phyloP scores from a whole-genome alignment of 192 early-diverging fungal species.

The Backusella psychrophila region DNA sequence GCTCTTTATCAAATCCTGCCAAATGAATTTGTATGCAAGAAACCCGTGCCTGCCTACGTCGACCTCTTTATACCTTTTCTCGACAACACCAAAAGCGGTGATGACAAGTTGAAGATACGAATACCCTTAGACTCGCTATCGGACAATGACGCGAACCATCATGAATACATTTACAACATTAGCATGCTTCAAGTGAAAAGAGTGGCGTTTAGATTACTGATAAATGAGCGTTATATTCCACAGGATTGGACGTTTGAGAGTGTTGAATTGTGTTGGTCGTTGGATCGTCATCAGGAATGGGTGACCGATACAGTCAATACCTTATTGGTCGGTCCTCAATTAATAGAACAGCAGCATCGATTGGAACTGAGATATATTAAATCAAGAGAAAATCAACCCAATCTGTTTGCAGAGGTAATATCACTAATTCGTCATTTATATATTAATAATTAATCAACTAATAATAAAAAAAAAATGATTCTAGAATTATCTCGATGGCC shows the following conservation, averaged over 20 bases:
- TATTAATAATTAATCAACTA: constrained; percentile 40
- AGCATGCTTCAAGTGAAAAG: not conserved
- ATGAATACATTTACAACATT: not conserved
- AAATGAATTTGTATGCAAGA: not conserved
- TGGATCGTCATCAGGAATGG: constrained; percentile 4
- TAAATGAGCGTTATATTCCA: not conserved
- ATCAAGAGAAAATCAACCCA: not conserved
- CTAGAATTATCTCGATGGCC: not conserved
- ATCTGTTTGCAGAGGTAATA: not conserved
- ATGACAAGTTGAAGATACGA: not conserved
- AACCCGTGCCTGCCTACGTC: constrained; percentile 2
- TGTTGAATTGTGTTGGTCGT: not conserved
- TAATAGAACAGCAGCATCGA: constrained; percentile 6
- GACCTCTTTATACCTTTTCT: not conserved
- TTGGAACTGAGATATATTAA: not conserved
- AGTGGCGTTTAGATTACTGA: not conserved
- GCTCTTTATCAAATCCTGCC: not conserved
- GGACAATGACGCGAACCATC: not conserved
- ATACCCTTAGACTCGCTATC: not conserved
- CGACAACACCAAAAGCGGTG: not conserved
- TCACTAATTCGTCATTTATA: constrained; percentile 29
- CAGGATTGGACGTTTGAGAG: not conserved
- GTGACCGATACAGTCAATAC: not conserved
- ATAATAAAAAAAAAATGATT: not conserved
- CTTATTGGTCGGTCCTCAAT: constrained; percentile 3